Percentiles rank a stretch among this genome's conserved stretches.
phyloP scores from a whole-genome alignment of 2,329 filamentous ascomycete species.

The Magnaporthiopsis incrustans region DNA sequence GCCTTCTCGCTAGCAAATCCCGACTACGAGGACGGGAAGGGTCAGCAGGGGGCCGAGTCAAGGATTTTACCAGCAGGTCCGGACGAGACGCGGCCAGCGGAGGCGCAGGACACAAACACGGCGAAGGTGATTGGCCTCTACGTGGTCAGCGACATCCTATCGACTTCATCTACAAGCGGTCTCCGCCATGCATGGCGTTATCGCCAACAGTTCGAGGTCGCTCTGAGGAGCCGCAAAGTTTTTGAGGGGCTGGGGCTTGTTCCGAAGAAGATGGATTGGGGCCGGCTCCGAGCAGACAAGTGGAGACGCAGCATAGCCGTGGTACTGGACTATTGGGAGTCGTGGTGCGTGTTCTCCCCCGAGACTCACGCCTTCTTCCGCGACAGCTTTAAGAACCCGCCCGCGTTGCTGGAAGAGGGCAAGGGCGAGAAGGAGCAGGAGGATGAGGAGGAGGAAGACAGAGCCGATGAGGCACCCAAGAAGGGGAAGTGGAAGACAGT shows the following conservation, averaged over 20 bases:
- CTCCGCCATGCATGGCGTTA: conserved; percentile 84
- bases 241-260: conserved; percentile 71
- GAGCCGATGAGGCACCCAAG: conserved; percentile 28
- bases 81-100: conserved; percentile 34
- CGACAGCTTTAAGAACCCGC: conserved; percentile 63
- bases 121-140: conserved; percentile 77
- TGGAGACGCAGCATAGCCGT: conserved; percentile 70
- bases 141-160: conserved; percentile 68
- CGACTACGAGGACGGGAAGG: conserved; percentile 32
- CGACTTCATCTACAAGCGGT: conserved; percentile 65
- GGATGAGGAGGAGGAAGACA: conserved; percentile 23
- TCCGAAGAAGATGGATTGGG: conserved; percentile 67
- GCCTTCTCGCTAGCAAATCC: conserved; percentile 65
- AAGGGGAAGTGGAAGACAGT: conserved; percentile 44
- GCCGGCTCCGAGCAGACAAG: conserved; percentile 72
- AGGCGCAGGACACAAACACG: conserved; percentile 54
- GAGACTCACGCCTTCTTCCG: conserved; percentile 66
- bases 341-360: conserved; percentile 65
- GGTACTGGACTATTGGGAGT: conserved; percentile 63
- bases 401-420: conserved; percentile 30
- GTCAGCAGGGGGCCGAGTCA: conserved; percentile 29
- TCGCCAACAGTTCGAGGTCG: conserved; percentile 67
- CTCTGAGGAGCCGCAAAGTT: conserved; percentile 57
- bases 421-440: conserved; percentile 20
- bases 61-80: conserved; percentile 26